Evolutionary conservation across 306 rosid genomes (phyloP).

Genomic region (Cucurbita moschata): DNA sequence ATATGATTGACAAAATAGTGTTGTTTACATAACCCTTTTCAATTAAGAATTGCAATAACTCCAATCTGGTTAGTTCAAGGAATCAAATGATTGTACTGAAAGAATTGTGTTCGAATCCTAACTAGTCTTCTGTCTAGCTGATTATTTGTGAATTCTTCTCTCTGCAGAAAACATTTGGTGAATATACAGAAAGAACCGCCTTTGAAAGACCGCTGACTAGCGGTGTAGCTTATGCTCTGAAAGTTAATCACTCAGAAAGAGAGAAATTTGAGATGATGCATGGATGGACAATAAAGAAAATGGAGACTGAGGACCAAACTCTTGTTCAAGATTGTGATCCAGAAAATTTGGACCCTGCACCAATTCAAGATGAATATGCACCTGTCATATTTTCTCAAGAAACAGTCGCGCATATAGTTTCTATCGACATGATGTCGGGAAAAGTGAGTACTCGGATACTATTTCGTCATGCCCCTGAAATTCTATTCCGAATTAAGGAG

Average conservation of each 20-base stretch:
- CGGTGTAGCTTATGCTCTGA: constrained; percentile 12
- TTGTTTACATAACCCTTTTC: neutral
- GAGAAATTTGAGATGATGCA: constrained; percentile 60
- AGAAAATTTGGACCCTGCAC: constrained; percentile 81
- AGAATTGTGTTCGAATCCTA: neutral
- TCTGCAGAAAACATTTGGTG: constrained; percentile 46
- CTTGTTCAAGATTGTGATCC: constrained; percentile 87
- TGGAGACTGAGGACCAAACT: constrained; percentile 82
- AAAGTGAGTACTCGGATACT: constrained; percentile 36
- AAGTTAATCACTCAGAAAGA: constrained; percentile 31
- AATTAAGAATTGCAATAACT: neutral
- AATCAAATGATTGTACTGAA: neutral
- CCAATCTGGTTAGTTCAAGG: neutral
- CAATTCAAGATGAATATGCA: constrained; percentile 90
- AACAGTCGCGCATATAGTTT: constrained; percentile 96
- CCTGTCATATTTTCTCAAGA: constrained; percentile 97
- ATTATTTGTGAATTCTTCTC: neutral
- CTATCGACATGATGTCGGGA: constrained; percentile 99
- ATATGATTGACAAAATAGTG: neutral
- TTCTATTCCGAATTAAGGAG: neutral
- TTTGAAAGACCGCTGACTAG: constrained; percentile 11
- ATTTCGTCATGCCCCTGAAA: neutral
- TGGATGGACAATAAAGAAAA: constrained; percentile 88
- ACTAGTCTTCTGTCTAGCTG: neutral
- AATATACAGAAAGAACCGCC: constrained; percentile 10